Evolutionary conservation across 768 basidiomycete genomes (phyloP), one percentile per base, ranked within the genome.

Genomic region (Pseudohyphozyma bogoriensis): DNA sequence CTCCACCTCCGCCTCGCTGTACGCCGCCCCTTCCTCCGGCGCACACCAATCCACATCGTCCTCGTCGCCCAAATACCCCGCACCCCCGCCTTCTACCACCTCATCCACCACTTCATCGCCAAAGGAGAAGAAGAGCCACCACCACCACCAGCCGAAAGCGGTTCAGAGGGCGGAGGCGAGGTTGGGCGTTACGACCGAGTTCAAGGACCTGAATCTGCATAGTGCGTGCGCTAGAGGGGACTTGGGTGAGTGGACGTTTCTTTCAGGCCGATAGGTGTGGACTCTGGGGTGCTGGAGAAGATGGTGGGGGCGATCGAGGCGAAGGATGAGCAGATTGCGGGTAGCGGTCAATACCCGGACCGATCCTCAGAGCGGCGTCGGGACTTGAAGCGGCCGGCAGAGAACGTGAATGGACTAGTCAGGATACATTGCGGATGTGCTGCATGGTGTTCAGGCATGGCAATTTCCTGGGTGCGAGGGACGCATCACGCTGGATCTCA

Each of bases 211-310:
- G 47, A 74, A 75, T 42, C 72, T 79, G 22, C 79, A 80, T 63
- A 70, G 74, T 16, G 79, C 79, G 1, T 74, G 75, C 1, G 76
- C 75, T 26, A 75, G 72, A 32, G 92, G 92, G 55, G 90, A 99
- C 73, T 79, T 93, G 54, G 92, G 76, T 72, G 37, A 57, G 68
- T 50, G 9, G 18, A n/a, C 20, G 32, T 5, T 20, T 16, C 37
- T 4, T 31, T 20, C 39, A 46, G 36, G n/a, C 24, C 26, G 22
- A 22, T 26, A 20, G 36, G 33, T 54, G 29, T 36, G n/a, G n/a
- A 32, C 22, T 39, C 24, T 53, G 12, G 22, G 51, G 70, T 28
- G 69, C 70, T 2, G 68, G 69, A 32, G 70, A 72, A 51, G 55
- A 24, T 28, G 52, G 49, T 40, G 24, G 15, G 28, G 24, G 31